Evolutionary conservation across 306 rosid species (phyloP).

Genomic region (Parietaria judaica): DNA sequence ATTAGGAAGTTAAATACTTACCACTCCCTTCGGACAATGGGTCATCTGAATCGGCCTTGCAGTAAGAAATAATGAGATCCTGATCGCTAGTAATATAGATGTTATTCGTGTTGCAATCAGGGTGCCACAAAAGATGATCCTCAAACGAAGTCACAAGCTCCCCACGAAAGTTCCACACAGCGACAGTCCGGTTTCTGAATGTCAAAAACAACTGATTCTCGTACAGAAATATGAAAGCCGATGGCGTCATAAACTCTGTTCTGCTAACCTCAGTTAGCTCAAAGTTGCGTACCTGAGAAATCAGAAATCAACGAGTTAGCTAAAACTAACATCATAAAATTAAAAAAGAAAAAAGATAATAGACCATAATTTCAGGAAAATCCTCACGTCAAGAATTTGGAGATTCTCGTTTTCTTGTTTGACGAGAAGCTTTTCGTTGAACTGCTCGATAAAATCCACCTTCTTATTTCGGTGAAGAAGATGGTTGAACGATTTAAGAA

Average conservation of each 20-base stretch:
- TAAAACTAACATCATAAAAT: constrained; percentile 4
- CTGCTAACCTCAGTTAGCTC: constrained; percentile 67
- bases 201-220: constrained; percentile 89
- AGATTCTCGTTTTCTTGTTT: constrained; percentile 96
- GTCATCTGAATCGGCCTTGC: constrained; percentile 84
- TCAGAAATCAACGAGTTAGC: constrained; percentile 18
- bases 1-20: constrained; percentile 19
- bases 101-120: constrained; percentile 90
- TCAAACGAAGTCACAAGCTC: constrained; percentile 93
- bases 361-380: constrained; percentile 2
- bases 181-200: constrained; percentile 72
- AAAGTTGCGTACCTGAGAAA: constrained; percentile 61
- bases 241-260: constrained; percentile 85
- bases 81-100: constrained; percentile 91
- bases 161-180: constrained; percentile 95
- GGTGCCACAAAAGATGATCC: constrained; percentile 94
- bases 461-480: constrained; percentile 85
- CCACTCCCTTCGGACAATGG: constrained; percentile 77
- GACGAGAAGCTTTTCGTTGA: constrained; percentile 95
- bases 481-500: constrained; percentile 79
- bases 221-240: constrained; percentile 81
- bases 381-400: constrained; percentile 82
- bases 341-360: not conserved
- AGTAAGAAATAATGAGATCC: constrained; percentile 89
- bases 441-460: constrained; percentile 94